Evolutionary conservation across 179 eudicot species (phyloP).

Genomic region (Amaranthus tricolor): DNA sequence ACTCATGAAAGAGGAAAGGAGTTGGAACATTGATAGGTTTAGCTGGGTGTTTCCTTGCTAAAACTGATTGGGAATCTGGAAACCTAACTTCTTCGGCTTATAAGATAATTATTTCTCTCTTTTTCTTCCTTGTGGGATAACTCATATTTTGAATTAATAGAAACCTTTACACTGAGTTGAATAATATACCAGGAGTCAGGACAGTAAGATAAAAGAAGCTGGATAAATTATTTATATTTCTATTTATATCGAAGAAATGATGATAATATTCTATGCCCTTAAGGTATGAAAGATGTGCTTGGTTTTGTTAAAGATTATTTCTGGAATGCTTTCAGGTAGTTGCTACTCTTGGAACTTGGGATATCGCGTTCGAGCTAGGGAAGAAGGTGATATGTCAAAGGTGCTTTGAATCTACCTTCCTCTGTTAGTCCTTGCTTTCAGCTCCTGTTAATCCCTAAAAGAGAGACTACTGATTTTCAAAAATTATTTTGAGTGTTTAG

Average conservation of each 20-base stretch:
- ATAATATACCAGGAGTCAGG: not conserved
- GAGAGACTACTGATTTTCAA: not conserved
- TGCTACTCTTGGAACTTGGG: slow-evolving; percentile 83
- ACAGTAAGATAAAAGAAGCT: not conserved
- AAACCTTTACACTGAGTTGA: not conserved
- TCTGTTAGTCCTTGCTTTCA: not conserved
- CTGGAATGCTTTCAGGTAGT: slow-evolving; percentile 51
- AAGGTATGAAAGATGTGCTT: not conserved
- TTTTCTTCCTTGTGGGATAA: not conserved
- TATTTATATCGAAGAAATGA: not conserved
- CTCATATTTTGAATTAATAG: not conserved
- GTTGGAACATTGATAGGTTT: not conserved
- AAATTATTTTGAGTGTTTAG: no score
- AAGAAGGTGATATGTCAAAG: slow-evolving; percentile 84
- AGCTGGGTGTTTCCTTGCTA: no score
- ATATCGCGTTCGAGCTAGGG: slow-evolving; percentile 78
- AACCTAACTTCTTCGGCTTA: not conserved
- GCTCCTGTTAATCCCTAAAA: not conserved
- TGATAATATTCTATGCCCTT: not conserved
- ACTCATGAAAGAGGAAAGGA: not conserved
- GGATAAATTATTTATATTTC: not conserved
- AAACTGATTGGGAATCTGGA: not conserved
- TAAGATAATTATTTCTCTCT: not conserved
- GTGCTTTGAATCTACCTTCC: slow-evolving; percentile 32
- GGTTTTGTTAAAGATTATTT: slow-evolving; percentile 9